These are phyloP conservation scores for Heterobasidion irregulare DNA, from an alignment of 1,284 basidiomycete genomes.

Conservation along the genomic window DNA sequence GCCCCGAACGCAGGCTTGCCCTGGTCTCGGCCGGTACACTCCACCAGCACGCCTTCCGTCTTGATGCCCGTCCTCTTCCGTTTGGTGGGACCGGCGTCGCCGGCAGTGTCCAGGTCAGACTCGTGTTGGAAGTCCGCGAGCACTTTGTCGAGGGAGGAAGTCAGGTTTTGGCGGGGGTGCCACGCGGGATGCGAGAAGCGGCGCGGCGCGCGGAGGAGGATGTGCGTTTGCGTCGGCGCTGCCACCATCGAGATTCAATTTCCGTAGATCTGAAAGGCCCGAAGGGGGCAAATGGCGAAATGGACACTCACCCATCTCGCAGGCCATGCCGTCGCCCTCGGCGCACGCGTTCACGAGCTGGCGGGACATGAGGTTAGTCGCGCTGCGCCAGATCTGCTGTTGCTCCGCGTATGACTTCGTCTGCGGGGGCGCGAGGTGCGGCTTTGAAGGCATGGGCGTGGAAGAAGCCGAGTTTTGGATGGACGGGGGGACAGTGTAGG, in stretches of 20 bases:
- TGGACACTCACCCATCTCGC: slow-evolving; percentile 45
- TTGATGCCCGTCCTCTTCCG: slow-evolving; percentile 22
- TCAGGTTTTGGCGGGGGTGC: slow-evolving; percentile 58
- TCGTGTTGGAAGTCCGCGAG: slow-evolving; percentile 32
- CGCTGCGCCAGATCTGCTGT: slow-evolving; percentile 38
- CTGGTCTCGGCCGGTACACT: slow-evolving; percentile 16
- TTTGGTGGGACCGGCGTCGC: neutral
- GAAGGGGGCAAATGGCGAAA: too few species aligned
- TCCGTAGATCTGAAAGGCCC: neutral
- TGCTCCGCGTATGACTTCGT: slow-evolving; percentile 29
- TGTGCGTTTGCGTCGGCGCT: slow-evolving; percentile 65
- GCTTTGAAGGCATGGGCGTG: slow-evolving; percentile 9
- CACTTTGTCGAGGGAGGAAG: slow-evolving; percentile 20
- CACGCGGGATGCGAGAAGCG: slow-evolving; percentile 65
- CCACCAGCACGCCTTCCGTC: slow-evolving; percentile 56
- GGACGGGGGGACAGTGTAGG: slow-evolving; percentile 11
- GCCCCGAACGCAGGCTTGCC: slow-evolving; percentile 3
- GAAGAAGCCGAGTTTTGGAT: slow-evolving; percentile 4
- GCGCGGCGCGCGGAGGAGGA: slow-evolving; percentile 63
- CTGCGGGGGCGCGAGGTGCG: slow-evolving; percentile 15
- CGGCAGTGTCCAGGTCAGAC: slow-evolving; percentile 14
- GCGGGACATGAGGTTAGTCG: slow-evolving; percentile 53
- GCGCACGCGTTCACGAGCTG: slow-evolving; percentile 45
- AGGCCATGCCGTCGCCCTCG: slow-evolving; percentile 50
- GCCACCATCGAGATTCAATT: neutral